Evolutionary conservation across 164 flowering plant genomes (phyloP).

Genomic region (Stephania cephalantha): DNA sequence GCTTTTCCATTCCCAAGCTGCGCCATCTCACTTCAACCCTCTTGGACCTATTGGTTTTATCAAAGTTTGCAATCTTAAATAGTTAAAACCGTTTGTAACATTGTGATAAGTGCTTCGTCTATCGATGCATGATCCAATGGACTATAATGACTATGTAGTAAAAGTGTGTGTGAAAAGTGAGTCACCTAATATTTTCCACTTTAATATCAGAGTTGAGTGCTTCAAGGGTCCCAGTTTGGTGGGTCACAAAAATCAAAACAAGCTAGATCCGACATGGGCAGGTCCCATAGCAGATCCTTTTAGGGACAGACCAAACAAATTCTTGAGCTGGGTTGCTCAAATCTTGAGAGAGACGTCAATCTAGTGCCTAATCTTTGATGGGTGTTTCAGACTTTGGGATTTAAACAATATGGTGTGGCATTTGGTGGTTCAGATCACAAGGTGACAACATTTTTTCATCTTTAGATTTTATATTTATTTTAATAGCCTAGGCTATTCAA

Average conservation of each 20-base stretch:
- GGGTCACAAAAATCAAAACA: neutral
- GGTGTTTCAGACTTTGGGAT: neutral
- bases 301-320: neutral
- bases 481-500: neutral
- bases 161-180: no score
- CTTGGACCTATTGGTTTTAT: no score
- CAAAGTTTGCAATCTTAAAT: no score
- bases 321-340: conserved; percentile 1
- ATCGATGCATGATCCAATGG: no score
- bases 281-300: neutral
- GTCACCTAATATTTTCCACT: no score
- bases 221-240: neutral
- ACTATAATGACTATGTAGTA: no score
- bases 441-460: neutral
- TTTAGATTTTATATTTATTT: neutral
- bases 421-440: conserved; percentile 1
- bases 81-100: no score
- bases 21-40: no score
- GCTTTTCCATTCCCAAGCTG: no score
- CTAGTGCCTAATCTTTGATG: neutral
- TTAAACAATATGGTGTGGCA: neutral
- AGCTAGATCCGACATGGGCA: neutral
- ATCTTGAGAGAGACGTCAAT: conserved; percentile 1
- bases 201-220: neutral
- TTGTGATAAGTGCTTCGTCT: no score